Conservation (phyloP, 495 filamentous ascomycete species). For the Jackrogersella multiformis region DNA sequence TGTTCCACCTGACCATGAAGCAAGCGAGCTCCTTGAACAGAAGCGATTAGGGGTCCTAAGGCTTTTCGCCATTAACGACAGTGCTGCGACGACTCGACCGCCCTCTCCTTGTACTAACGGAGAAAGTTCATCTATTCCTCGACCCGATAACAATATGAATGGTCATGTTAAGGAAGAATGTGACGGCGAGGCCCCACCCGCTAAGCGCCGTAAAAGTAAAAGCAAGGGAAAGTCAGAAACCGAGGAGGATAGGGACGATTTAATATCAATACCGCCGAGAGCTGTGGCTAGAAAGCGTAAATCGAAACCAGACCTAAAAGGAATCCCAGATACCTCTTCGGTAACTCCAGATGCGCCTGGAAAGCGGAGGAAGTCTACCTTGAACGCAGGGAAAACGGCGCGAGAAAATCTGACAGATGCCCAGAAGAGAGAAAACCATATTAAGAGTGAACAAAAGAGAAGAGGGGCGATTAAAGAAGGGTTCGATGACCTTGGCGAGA, state of each 20-base stretch:
- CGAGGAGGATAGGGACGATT: slow-evolving; percentile 36
- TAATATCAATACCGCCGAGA: slow-evolving; percentile 26
- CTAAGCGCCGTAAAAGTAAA: slow-evolving; percentile 62
- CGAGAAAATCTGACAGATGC: slow-evolving; percentile 84
- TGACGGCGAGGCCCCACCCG: slow-evolving; percentile 52
- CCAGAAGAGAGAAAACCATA: slow-evolving; percentile 88
- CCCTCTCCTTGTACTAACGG: slow-evolving; percentile 61
- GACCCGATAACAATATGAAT: slow-evolving; percentile 21
- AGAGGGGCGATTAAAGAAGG: slow-evolving; percentile 79
- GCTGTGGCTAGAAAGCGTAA: slow-evolving; percentile 48
- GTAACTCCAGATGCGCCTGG: slow-evolving; percentile 39
- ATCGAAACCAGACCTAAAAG: slow-evolving; percentile 45
- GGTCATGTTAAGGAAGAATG: slow-evolving; percentile 48
- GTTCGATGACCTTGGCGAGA: slow-evolving; percentile 73
- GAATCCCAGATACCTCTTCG: slow-evolving; percentile 31
- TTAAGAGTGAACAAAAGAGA: slow-evolving; percentile 87
- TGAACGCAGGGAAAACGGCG: slow-evolving; percentile 54
- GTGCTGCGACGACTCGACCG: slow-evolving; percentile 65
- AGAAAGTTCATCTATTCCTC: slow-evolving; percentile 45
- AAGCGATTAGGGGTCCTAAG: slow-evolving; percentile 63
- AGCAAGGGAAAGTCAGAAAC: slow-evolving; percentile 39
- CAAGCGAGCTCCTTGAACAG: slow-evolving; percentile 63
- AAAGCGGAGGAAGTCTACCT: slow-evolving; percentile 43
- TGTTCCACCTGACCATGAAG: slow-evolving; percentile 62
- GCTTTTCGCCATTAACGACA: slow-evolving; percentile 61